Evolutionary conservation across 305 asterid species (phyloP), one percentile per base, ranked within the genome.

Genomic region (Withania somnifera): DNA sequence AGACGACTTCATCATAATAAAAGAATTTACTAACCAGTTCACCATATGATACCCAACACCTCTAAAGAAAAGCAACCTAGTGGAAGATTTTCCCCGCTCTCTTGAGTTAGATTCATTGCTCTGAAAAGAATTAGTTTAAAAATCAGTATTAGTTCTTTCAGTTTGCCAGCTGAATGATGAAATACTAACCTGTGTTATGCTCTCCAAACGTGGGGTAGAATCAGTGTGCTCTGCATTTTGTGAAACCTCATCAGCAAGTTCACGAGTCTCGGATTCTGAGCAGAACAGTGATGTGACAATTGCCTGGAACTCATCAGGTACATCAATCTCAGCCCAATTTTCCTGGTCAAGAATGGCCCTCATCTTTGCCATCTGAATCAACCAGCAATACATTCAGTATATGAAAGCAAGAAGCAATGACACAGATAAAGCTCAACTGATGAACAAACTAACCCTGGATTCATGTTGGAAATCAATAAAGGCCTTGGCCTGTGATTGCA

Each of bases 31-130:
- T 86, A 81, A 97, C 99, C 99, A 94, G 92, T 97, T 97, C 86
- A 97, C 99, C 98, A 97, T 97, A 93, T 94, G 99, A 92, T 97
- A 97, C 53, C 91, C 96, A 84, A 93, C 89, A 76, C 97, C 98
- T 87, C 86, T 87, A 79, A 90, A 90, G 86, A 88, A 92, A 88
- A 97, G 97, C 89, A 91, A 89, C 79, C 95, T 91, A 51, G 89
- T 86, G 81, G 93, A 81, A 85, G 95, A 80, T 86, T 88, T 94
- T 83, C 95, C 97, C n/a, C 92, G 98, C 52, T 93, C 96, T 84
- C 84, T 96, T 28, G 40, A 75, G 80, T 81, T 92, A 75, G 85
- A 83, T 80, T 88, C 92, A 87, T 84, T 87, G 54, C 83, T 91
- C 63, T 91, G 92, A 83, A 93, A 83, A 4, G 88, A 88, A 83